Conservation (phyloP, 1,284 basidiomycete genomes). For the Tilletia indica region DNA sequence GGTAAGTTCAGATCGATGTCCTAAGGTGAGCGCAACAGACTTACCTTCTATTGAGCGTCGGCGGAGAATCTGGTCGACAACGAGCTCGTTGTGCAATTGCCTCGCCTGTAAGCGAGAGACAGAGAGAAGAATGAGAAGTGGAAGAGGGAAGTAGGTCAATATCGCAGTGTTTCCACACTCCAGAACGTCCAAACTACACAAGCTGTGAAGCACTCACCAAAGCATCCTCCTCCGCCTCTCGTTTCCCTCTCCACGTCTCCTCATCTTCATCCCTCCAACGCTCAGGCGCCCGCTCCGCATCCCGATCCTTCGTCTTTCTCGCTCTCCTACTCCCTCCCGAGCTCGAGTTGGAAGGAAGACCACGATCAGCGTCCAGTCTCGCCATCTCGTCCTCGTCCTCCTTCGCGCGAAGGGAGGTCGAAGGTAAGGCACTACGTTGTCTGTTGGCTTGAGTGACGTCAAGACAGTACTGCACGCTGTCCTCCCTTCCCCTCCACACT, state of each 20-base stretch:
- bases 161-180: background rate
- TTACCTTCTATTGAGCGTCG: background rate
- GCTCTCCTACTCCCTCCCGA: background rate
- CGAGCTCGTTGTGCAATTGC: slow-evolving; percentile 49
- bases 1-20: too few relatives aligned
- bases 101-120: slow-evolving; percentile 25
- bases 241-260: background rate
- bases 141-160: background rate
- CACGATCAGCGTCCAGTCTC: background rate
- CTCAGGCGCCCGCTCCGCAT: slow-evolving; percentile 32
- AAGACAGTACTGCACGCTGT: slow-evolving; percentile 45
- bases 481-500: slow-evolving; percentile 46
- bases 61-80: slow-evolving; percentile 29
- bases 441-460: slow-evolving; percentile 23
- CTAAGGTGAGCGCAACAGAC: too few relatives aligned
- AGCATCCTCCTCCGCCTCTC: slow-evolving; percentile 14
- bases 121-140: background rate
- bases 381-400: background rate
- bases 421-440: too few relatives aligned
- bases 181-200: background rate
- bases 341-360: background rate
- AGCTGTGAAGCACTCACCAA: slow-evolving; percentile 1
- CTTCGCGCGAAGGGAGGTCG: background rate
- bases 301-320: slow-evolving; percentile 25
- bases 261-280: slow-evolving; percentile 23